Percentiles rank a stretch among this genome's conserved stretches.
phyloP scores from a whole-genome alignment of 1,284 basidiomycete genomes.

The Marasmius tenuissimus region DNA sequence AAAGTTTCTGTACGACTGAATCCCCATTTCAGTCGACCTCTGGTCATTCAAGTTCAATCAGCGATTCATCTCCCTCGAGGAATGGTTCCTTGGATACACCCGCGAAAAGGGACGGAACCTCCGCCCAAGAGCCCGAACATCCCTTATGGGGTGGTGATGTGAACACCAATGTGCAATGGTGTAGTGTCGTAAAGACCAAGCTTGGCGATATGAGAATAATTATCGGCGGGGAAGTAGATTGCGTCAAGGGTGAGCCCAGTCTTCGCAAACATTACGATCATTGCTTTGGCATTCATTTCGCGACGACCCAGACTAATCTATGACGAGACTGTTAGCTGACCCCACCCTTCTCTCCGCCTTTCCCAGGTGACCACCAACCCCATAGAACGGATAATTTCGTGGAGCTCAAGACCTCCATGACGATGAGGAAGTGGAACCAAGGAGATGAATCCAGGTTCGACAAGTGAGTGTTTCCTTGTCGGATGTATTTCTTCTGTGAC shows the following conservation, averaged over 20 bases:
- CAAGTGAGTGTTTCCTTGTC: conserved; percentile 50
- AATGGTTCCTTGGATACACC: not conserved
- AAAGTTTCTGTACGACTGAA: conserved; percentile 78
- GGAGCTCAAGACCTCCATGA: conserved; percentile 91
- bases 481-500: not conserved
- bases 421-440: conserved; percentile 59
- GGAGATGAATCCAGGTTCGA: conserved; percentile 78
- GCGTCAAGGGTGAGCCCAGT: conserved; percentile 68
- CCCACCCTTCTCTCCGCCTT: not conserved
- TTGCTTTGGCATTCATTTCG: conserved; percentile 1
- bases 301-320: too few species aligned
- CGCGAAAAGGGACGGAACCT: conserved; percentile 38
- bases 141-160: conserved; percentile 79
- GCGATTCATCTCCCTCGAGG: too few species aligned
- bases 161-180: conserved; percentile 96
- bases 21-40: conserved; percentile 14
- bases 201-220: conserved; percentile 80
- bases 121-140: not conserved
- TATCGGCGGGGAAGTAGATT: conserved; percentile 96
- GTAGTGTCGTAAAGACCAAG: conserved; percentile 88
- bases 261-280: conserved; percentile 4
- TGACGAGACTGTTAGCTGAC: too few species aligned
- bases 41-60: conserved; percentile 9
- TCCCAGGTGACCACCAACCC: conserved; percentile 49
- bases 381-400: conserved; percentile 70